Percentiles rank a stretch among this genome's conserved stretches.
These are phyloP conservation scores for Fusarium sublunatum DNA, from an alignment of 2,329 filamentous ascomycete species.

Conservation along the genomic window DNA sequence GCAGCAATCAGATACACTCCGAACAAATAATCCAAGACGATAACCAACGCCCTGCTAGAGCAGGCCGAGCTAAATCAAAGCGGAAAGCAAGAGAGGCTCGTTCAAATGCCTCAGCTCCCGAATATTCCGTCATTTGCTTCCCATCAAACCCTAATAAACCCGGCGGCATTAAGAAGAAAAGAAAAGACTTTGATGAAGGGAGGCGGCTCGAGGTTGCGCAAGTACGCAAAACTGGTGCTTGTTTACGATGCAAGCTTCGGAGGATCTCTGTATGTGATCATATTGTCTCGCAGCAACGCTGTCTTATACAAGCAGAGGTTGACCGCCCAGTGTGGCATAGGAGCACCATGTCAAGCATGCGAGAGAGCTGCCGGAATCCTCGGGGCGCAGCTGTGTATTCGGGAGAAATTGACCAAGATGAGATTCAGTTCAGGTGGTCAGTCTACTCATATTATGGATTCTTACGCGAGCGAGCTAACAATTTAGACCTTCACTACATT, in stretches of 20 bases:
- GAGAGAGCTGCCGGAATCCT: constrained; percentile 43
- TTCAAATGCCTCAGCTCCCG: constrained; percentile 21
- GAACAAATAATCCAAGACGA: constrained; percentile 7
- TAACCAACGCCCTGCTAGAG: constrained; percentile 2
- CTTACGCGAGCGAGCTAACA: constrained; percentile 1
- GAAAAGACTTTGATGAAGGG: constrained; percentile 44
- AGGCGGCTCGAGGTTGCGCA: constrained; percentile 44
- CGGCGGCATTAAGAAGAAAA: constrained; percentile 44
- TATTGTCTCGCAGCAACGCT: background rate
- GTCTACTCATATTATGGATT: background rate
- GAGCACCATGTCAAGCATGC: constrained; percentile 43
- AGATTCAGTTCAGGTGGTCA: constrained; percentile 45
- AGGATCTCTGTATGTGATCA: constrained; percentile 43
- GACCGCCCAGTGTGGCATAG: constrained; percentile 42
- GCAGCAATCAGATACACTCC: constrained; percentile 10
- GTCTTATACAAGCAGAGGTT: constrained; percentile 8
- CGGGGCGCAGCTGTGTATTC: constrained; percentile 43
- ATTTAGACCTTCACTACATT: constrained; percentile 45
- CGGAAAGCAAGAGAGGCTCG: constrained; percentile 4
- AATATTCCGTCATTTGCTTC: constrained; percentile 46
- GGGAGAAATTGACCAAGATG: constrained; percentile 46
- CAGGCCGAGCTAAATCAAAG: background rate
- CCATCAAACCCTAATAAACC: constrained; percentile 45
- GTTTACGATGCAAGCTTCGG: constrained; percentile 45
- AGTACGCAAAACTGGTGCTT: constrained; percentile 45